phyloP scores from a whole-genome alignment of 73 alveolate species.

The Paramecium caudatum region DNA sequence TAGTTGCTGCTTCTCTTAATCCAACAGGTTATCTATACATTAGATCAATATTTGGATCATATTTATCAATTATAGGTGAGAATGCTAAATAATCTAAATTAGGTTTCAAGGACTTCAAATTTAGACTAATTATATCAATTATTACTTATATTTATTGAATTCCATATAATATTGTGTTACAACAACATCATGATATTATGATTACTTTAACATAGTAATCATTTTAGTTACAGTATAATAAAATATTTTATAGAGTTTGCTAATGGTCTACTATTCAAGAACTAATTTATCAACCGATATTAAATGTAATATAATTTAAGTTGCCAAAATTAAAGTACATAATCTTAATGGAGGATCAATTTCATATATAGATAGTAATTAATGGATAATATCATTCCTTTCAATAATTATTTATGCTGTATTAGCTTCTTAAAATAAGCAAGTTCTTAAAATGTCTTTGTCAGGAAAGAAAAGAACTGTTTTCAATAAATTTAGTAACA shows the following conservation, averaged over 20 bases:
- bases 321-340: slow-evolving; percentile 33
- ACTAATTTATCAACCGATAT: slow-evolving; percentile 12
- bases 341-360: slow-evolving; percentile 66
- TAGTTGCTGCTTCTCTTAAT: not conserved
- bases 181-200: slow-evolving; percentile 25
- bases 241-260: slow-evolving; percentile 29
- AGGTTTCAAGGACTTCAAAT: not conserved
- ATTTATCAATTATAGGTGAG: slow-evolving; percentile 3
- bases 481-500: slow-evolving; percentile 24
- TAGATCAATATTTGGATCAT: slow-evolving; percentile 58
- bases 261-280: not conserved
- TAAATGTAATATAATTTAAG: slow-evolving; percentile 28
- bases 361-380: not conserved
- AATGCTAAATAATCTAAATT: slow-evolving; percentile 54
- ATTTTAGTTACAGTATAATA: not conserved
- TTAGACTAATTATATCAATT: not conserved
- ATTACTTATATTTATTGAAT: slow-evolving; percentile 1
- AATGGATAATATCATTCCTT: slow-evolving; percentile 6
- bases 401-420: slow-evolving; percentile 10
- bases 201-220: slow-evolving; percentile 8
- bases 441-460: slow-evolving; percentile 28
- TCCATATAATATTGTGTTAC: not conserved
- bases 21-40: slow-evolving; percentile 60
- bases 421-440: slow-evolving; percentile 49
- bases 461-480: not conserved